Conservation (phyloP, 169 alveolate genomes). For the Plasmodium fragile region DNA sequence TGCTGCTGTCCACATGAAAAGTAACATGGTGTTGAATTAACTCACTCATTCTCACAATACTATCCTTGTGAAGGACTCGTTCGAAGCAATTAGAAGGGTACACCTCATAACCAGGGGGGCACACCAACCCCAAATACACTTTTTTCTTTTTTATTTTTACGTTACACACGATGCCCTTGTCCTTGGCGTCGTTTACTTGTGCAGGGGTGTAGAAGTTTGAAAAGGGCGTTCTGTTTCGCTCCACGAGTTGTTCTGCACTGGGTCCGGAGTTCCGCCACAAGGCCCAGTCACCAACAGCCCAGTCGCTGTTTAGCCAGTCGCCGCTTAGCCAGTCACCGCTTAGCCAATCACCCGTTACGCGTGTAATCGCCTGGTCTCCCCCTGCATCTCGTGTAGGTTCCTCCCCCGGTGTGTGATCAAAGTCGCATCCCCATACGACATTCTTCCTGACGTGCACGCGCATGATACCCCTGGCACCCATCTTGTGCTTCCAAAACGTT, state of each 20-base stretch:
- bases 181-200: background rate
- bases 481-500: constrained; percentile 1
- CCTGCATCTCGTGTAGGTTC: background rate
- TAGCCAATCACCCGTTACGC: too few species aligned
- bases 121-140: constrained; percentile 33
- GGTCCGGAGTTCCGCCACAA: background rate
- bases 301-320: too few species aligned
- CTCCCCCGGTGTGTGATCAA: background rate
- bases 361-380: background rate
- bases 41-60: background rate
- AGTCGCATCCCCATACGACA: constrained; percentile 39
- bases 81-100: constrained; percentile 41
- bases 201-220: background rate
- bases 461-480: constrained; percentile 60
- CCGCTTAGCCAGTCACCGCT: too few species aligned
- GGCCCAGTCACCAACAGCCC: background rate
- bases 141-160: background rate
- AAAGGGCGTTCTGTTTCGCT: background rate
- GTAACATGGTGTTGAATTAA: constrained; percentile 9
- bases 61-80: background rate
- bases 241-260: background rate
- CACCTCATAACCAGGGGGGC: constrained; percentile 42
- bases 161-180: background rate
- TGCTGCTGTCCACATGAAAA: constrained; percentile 14
- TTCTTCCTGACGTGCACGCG: constrained; percentile 36